Conservation (phyloP, 257 asterid species). For the Gynochthodes officinalis region DNA sequence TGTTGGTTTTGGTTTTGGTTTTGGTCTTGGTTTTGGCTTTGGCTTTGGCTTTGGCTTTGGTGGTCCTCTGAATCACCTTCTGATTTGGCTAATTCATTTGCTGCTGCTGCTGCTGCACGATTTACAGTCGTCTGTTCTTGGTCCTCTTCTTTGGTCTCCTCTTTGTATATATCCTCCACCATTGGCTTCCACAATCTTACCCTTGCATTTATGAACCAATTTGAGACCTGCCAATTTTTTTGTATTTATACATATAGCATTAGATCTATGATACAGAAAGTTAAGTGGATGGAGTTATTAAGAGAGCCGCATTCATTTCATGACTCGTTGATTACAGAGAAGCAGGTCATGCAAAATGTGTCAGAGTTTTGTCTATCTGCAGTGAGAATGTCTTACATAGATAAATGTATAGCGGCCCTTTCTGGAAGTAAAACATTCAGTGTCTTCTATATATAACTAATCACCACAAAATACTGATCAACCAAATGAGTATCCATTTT, state of each 20-base stretch:
- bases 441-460: too few relatives aligned
- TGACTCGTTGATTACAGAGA: slow-evolving; percentile 1
- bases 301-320: slow-evolving; percentile 22
- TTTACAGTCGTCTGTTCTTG: slow-evolving; percentile 17
- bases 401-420: background rate
- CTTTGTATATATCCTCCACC: slow-evolving; percentile 85
- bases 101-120: slow-evolving; percentile 14
- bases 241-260: slow-evolving; percentile 16
- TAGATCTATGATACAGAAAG: background rate
- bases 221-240: slow-evolving; percentile 54
- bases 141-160: slow-evolving; percentile 44
- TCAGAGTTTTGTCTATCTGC: slow-evolving; percentile 6
- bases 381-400: slow-evolving; percentile 22
- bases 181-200: slow-evolving; percentile 90
- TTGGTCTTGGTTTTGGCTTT: background rate
- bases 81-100: slow-evolving; percentile 8
- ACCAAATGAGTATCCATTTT: too few relatives aligned
- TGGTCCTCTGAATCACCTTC: slow-evolving; percentile 19
- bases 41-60: background rate
- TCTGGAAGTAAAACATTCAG: too few relatives aligned
- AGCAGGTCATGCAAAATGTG: background rate
- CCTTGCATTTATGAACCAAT: slow-evolving; percentile 96
- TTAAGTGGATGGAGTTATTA: slow-evolving; percentile 22
- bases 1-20: background rate
- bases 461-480: too few relatives aligned